A percentile compares a stretch with the other conserved stretches of the same genome.
Conservation (phyloP, 2,329 filamentous ascomycete genomes). For the Verticillium dahliae region DNA sequence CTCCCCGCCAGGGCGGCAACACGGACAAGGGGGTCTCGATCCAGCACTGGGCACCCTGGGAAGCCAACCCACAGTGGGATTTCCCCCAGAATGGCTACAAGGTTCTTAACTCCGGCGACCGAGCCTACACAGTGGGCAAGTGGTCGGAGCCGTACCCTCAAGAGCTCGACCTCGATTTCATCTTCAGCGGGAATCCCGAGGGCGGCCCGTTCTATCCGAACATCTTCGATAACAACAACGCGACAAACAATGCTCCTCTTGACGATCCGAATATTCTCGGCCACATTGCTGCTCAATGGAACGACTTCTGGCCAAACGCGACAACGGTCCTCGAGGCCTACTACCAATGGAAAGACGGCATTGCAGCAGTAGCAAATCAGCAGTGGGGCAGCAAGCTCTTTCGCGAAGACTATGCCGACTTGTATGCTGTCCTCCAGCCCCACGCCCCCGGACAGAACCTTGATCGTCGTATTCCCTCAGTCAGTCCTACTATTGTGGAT, state of each 20-base stretch:
- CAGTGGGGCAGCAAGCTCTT: slow-evolving; percentile 17
- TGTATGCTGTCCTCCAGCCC: slow-evolving; percentile 13
- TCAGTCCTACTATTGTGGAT: slow-evolving; percentile 10
- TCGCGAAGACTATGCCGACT: slow-evolving; percentile 5
- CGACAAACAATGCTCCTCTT: slow-evolving; percentile 10
- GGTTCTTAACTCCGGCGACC: slow-evolving; percentile 17
- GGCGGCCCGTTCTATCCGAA: slow-evolving; percentile 13
- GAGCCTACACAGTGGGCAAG: slow-evolving; percentile 17
- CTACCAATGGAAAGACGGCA: slow-evolving; percentile 16
- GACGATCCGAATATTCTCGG: slow-evolving; percentile 11
- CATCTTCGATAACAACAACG: slow-evolving; percentile 14
- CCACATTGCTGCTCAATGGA: slow-evolving; percentile 17
- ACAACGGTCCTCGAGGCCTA: slow-evolving; percentile 17
- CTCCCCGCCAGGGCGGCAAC: slow-evolving; percentile 7
- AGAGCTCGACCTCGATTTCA: slow-evolving; percentile 11
- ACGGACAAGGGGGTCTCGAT: slow-evolving; percentile 14
- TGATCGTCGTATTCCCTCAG: slow-evolving; percentile 12
- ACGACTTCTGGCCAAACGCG: slow-evolving; percentile 16
- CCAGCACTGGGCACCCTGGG: slow-evolving; percentile 28
- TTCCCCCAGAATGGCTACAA: slow-evolving; percentile 16
- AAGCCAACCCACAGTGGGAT: slow-evolving; percentile 13
- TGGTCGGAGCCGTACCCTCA: slow-evolving; percentile 11
- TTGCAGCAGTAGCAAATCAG: slow-evolving; percentile 18
- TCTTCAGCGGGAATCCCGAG: slow-evolving; percentile 13
- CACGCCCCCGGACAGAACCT: slow-evolving; percentile 15